phyloP scores from a whole-genome alignment of 768 basidiomycete genomes.

The Obba rivulosa region DNA sequence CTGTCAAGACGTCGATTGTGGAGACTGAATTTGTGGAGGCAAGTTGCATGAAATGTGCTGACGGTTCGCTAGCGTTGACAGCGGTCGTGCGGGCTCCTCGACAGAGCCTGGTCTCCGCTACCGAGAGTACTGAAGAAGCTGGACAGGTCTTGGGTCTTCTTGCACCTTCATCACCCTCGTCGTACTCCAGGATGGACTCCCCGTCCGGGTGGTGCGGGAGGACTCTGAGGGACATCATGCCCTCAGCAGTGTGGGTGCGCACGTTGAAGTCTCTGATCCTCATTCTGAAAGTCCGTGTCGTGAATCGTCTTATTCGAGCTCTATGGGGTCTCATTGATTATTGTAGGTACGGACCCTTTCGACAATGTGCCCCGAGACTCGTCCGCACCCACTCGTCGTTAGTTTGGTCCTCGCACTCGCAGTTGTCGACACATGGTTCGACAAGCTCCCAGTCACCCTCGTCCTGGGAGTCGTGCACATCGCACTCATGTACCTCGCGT shows the following conservation, averaged over 20 bases:
- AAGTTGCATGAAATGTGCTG: neutral
- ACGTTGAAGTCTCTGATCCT: constrained; percentile 32
- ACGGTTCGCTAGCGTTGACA: constrained; percentile 2
- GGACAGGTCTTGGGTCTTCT: neutral
- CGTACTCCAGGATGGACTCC: neutral
- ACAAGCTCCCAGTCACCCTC: constrained; percentile 31
- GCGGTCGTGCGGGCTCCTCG: constrained; percentile 4
- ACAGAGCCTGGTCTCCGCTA: neutral
- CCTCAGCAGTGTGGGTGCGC: constrained; percentile 20
- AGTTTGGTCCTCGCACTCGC: constrained; percentile 31
- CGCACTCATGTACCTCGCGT: constrained; percentile 18
- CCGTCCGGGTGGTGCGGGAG: neutral
- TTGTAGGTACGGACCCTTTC: constrained; percentile 19
- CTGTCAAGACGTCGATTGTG: no score
- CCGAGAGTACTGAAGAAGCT: neutral
- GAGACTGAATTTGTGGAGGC: no score
- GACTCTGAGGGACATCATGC: neutral
- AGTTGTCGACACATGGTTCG: constrained; percentile 41
- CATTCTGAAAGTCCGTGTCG: constrained; percentile 28
- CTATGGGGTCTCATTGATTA: neutral
- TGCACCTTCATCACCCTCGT: neutral
- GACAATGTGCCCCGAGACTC: constrained; percentile 20
- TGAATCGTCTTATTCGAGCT: no score
- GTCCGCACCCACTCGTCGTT: constrained; percentile 20
- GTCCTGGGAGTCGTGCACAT: constrained; percentile 38